A percentile compares a stretch with the other conserved stretches of the same genome.
Conservation (phyloP, 768 basidiomycete species). For the Naganishia vishniacii region DNA sequence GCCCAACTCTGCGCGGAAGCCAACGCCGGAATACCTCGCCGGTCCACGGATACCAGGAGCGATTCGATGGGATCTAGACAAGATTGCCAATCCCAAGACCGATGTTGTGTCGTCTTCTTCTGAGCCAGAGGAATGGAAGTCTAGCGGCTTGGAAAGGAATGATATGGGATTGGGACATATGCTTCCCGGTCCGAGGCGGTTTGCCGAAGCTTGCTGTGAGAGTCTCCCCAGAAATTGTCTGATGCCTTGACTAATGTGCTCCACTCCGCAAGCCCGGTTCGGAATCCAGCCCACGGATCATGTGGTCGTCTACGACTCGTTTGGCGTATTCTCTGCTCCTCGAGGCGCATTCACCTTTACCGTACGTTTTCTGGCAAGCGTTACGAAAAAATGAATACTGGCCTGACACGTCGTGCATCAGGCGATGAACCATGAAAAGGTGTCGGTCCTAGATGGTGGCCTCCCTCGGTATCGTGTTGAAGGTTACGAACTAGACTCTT, state of each 20-base stretch:
- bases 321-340: conserved; percentile 86
- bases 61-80: conserved; percentile 72
- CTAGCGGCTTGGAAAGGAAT: conserved; percentile 57
- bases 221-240: conserved; percentile 52
- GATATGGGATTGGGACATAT: conserved; percentile 84
- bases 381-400: too few species aligned
- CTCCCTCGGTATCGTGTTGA: conserved; percentile 73
- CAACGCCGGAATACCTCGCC: conserved; percentile 62
- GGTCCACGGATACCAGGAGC: conserved; percentile 65
- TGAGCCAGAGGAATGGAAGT: conserved; percentile 26
- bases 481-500: conserved; percentile 21
- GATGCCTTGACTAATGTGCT: too few species aligned
- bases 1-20: conserved; percentile 73
- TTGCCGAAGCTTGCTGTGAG: conserved; percentile 62
- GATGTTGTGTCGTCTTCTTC: conserved; percentile 15
- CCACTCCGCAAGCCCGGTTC: conserved; percentile 51
- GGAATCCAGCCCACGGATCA: conserved; percentile 70
- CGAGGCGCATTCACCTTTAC: conserved; percentile 92
- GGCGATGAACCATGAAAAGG: conserved; percentile 77
- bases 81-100: conserved; percentile 51
- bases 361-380: neutral
- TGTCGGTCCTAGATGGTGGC: conserved; percentile 88
- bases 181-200: conserved; percentile 70
- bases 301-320: conserved; percentile 83
- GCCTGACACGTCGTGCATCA: too few species aligned